Base-by-base conservation (phyloP, 1,284 basidiomycete genomes). In the Apiotrichum siamense region DNA sequence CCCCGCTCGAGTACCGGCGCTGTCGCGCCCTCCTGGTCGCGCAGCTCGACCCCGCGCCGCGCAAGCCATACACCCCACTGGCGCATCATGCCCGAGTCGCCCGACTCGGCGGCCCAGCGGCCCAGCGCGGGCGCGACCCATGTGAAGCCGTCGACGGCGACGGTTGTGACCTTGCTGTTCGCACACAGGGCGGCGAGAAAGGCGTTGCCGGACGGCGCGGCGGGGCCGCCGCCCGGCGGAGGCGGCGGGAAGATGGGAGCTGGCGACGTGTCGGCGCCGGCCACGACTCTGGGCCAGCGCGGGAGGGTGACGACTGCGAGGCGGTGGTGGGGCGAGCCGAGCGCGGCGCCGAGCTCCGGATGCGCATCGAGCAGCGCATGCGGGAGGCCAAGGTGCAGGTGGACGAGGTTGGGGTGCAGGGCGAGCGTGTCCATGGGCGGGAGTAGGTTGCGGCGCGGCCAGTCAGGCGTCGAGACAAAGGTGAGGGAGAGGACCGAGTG, bases 271-370 rank as follows among this genome's bases (percentile, higher is more conserved):
- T 41, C 36, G 6, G 44, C 44, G 40, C 44, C 52, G 4, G 35
- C 44, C 17, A 39, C 32, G 11, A 49, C 58, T 32, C 41, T 54
- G n/a, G 52, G 52, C 62, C 64, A 66, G 42, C 63, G 66, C 17
- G 86, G 85, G 45, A 90, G 78, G 7, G 85, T 86, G 7, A 90
- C 71, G 26, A 83, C 80, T 49, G 79, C 76, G 10, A 90, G 75
- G 2, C 81, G 77, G 46, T 80, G 77, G 21, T 41, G 47, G 18
- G n/a, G 11, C 12, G 37, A 39, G 3, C 42, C 36, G 2, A 54
- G 32, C 23, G 50, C 46, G 7, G 33, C n/a, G 11, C 46, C 48
- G 4, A 53, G 44, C 11, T 59, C 51, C 0, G 57, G 45, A 25
- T 41, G 23, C 21, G 38, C 52, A 47, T 66, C 50, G 9, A 59